A percentile compares a stretch with the other conserved stretches of the same genome.
These are phyloP conservation scores for Dothistroma septosporum DNA, from an alignment of 2,329 filamentous ascomycete species.

Conservation along the genomic window DNA sequence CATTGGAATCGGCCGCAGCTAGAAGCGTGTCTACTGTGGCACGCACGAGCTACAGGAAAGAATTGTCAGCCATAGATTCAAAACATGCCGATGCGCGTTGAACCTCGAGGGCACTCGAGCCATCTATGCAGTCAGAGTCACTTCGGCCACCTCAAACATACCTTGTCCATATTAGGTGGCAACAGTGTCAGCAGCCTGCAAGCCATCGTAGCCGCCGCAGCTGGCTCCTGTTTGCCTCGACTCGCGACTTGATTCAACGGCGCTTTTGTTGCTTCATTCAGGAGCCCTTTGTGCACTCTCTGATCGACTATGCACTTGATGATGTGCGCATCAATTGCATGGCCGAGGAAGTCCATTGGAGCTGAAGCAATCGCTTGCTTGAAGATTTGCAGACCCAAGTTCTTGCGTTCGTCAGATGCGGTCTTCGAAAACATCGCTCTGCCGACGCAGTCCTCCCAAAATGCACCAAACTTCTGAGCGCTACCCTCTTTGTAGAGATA, in stretches of 20 bases:
- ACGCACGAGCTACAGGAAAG: slow-evolving; percentile 56
- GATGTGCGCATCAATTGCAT: slow-evolving; percentile 77
- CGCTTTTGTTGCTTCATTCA: slow-evolving; percentile 74
- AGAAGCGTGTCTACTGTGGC: slow-evolving; percentile 75
- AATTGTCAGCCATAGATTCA: not conserved
- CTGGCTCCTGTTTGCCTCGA: slow-evolving; percentile 59
- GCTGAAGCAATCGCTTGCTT: slow-evolving; percentile 63
- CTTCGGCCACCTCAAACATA: not conserved
- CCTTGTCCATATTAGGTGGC: slow-evolving; percentile 73
- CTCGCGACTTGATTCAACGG: slow-evolving; percentile 67
- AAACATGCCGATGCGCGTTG: not conserved
- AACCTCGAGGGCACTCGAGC: not conserved
- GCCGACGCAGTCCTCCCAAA: slow-evolving; percentile 85
- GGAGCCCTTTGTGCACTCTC: slow-evolving; percentile 67
- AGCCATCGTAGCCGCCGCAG: slow-evolving; percentile 58
- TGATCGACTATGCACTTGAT: slow-evolving; percentile 80
- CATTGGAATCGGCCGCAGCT: slow-evolving; percentile 52
- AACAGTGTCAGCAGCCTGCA: slow-evolving; percentile 67
- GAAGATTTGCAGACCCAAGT: slow-evolving; percentile 85
- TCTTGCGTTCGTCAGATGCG: slow-evolving; percentile 83
- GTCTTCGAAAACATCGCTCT: slow-evolving; percentile 78
- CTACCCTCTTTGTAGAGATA: slow-evolving; percentile 37
- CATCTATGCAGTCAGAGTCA: not conserved
- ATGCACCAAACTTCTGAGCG: slow-evolving; percentile 59
- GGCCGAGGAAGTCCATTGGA: slow-evolving; percentile 48